A percentile compares a stretch with the other conserved stretches of the same genome.
Conservation (phyloP, 768 basidiomycete species). For the Cystofilobasidium macerans region DNA sequence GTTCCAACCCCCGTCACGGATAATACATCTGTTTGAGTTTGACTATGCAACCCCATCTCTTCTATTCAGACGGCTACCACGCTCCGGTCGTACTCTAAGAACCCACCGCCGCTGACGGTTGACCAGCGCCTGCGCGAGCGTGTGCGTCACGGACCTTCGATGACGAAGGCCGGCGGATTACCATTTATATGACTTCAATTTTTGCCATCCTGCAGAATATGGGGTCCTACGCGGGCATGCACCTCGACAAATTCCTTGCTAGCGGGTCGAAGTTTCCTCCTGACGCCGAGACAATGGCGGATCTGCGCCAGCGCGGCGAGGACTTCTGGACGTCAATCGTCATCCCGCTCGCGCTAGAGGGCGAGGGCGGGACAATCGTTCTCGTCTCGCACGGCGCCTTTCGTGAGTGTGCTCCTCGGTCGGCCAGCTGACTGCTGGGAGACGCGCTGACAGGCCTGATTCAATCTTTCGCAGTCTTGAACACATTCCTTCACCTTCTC, state of each 20-base stretch:
- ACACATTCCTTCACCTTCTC: background rate
- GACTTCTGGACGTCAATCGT: background rate
- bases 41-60: background rate
- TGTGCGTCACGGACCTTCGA: background rate
- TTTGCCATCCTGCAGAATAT: background rate
- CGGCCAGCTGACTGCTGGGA: background rate
- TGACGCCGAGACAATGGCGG: background rate
- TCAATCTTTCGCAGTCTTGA: background rate
- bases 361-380: background rate
- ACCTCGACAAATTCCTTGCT: background rate
- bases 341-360: background rate
- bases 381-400: conserved; percentile 3
- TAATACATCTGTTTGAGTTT: background rate
- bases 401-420: background rate
- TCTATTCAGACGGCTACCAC: background rate
- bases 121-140: conserved; percentile 1
- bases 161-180: background rate
- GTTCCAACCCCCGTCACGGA: background rate
- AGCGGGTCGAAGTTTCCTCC: background rate
- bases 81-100: background rate
- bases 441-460: too few relatives aligned
- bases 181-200: background rate
- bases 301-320: background rate
- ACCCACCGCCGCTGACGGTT: background rate
- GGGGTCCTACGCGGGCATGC: background rate